A percentile compares a stretch with the other conserved stretches of the same genome.
Conservation (phyloP, 1,284 basidiomycete genomes). For the Rhodotorula sp. region DNA sequence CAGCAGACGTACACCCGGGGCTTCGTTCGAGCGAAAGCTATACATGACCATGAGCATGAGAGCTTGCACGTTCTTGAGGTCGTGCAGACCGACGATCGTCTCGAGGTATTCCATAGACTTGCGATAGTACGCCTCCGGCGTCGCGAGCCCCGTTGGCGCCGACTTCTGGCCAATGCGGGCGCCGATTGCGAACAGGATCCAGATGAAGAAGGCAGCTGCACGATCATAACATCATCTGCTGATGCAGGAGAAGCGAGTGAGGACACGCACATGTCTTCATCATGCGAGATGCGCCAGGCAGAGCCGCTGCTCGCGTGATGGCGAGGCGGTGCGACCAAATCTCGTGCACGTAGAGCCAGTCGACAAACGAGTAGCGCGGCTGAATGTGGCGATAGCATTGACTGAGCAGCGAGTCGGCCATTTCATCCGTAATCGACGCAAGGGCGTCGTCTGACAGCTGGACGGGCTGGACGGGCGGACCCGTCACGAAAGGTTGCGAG, state of each 20-base stretch:
- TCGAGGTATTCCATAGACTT: slow-evolving; percentile 40
- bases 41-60: slow-evolving; percentile 30
- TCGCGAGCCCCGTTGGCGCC: slow-evolving; percentile 12
- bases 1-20: not conserved
- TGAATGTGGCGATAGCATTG: slow-evolving; percentile 18
- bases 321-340: slow-evolving; percentile 20
- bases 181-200: slow-evolving; percentile 35
- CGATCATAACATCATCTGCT: too few species aligned
- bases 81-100: slow-evolving; percentile 34
- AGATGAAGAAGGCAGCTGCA: slow-evolving; percentile 27
- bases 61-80: slow-evolving; percentile 35
- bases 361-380: slow-evolving; percentile 27
- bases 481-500: slow-evolving; percentile 1
- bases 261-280: not conserved
- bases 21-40: slow-evolving; percentile 2
- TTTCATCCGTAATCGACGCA: slow-evolving; percentile 10
- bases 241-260: too few species aligned
- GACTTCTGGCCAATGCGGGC: slow-evolving; percentile 19
- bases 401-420: slow-evolving; percentile 10
- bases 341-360: slow-evolving; percentile 31
- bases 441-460: slow-evolving; percentile 20
- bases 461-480: not conserved
- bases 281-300: slow-evolving; percentile 4
- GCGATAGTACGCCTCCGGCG: slow-evolving; percentile 35
- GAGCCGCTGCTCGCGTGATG: slow-evolving; percentile 10